Evolutionary conservation across 495 filamentous ascomycete genomes (phyloP).

Genomic region (Neurospora cerealis): DNA sequence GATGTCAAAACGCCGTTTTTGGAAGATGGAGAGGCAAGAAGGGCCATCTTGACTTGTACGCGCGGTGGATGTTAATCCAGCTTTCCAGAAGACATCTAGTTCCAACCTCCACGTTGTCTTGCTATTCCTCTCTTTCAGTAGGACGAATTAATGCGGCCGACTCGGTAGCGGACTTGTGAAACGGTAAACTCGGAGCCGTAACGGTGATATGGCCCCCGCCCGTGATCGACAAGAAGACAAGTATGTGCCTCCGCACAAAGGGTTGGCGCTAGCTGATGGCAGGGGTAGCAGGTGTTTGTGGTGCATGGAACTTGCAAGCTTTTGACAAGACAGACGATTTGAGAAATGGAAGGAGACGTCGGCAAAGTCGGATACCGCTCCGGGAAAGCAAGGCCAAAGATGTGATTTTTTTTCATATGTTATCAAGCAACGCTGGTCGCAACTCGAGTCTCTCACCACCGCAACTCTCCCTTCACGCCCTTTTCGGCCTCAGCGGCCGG

Average conservation of each 20-base stretch:
- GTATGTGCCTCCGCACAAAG: neutral
- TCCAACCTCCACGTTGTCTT: neutral
- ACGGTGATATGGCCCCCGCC: neutral
- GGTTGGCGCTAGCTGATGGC: neutral
- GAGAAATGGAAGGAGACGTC: neutral
- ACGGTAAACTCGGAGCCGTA: neutral
- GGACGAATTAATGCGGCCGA: neutral
- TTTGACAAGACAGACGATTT: neutral
- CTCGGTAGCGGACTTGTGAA: neutral
- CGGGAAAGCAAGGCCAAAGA: neutral
- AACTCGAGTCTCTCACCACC: constrained; percentile 21
- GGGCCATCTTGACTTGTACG: neutral
- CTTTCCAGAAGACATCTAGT: neutral
- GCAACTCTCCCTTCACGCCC: constrained; percentile 35
- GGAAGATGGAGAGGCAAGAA: neutral
- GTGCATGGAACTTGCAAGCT: neutral
- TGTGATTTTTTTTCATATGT: neutral
- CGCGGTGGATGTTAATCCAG: neutral
- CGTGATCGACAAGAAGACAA: neutral
- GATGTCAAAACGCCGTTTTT: neutral
- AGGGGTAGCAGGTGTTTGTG: neutral
- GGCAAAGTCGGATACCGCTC: neutral
- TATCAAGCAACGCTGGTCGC: neutral
- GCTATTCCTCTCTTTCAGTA: neutral
- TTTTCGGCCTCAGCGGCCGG: constrained; percentile 11